Percentiles rank a stretch among this genome's conserved stretches.
These are phyloP conservation scores for Phlyctochytrium planicorne DNA, from an alignment of 192 early-diverging fungal species.

Conservation along the genomic window DNA sequence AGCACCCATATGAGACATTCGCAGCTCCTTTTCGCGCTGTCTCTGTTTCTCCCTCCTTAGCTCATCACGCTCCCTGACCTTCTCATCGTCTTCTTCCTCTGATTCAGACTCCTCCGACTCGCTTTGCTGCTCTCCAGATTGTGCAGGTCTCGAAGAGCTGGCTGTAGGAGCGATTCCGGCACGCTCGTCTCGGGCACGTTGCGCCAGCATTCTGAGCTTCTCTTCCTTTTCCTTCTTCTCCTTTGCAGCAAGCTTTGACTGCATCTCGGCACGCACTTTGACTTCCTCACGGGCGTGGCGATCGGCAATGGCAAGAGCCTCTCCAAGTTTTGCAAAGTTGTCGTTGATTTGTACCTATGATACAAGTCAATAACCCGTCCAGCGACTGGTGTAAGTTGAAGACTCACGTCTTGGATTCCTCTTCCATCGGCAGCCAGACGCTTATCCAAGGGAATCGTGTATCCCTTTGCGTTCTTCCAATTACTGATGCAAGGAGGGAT, in stretches of 20 bases:
- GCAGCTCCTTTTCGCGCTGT: constrained; percentile 82
- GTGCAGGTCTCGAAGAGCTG: constrained; percentile 18
- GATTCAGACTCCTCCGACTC: constrained; percentile 43
- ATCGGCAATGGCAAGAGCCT: constrained; percentile 91
- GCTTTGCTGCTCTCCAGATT: constrained; percentile 16
- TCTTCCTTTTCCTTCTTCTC: constrained; percentile 95
- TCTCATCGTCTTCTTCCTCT: constrained; percentile 61
- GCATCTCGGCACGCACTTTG: constrained; percentile 83
- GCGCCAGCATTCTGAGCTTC: constrained; percentile 83
- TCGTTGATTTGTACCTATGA: constrained; percentile 75
- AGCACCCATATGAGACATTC: constrained; percentile 84
- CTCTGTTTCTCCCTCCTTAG: constrained; percentile 78
- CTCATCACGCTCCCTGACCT: constrained; percentile 79
- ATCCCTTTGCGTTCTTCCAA: constrained; percentile 99
- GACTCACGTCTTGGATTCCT: constrained; percentile 81
- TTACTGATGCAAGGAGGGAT: constrained; percentile 99
- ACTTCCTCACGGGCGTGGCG: constrained; percentile 94
- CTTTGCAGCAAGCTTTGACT: constrained; percentile 87
- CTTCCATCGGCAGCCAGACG: constrained; percentile 95
- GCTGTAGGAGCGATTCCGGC: constrained; percentile 52
- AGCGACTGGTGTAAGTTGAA: constrained; percentile 11
- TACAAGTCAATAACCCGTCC: constrained; percentile 11
- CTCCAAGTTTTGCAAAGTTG: constrained; percentile 94
- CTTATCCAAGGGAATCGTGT: constrained; percentile 98
- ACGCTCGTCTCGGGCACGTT: constrained; percentile 88